Base-by-base conservation (phyloP, 78 protist genomes). In the Dictyostelium purpureum region DNA sequence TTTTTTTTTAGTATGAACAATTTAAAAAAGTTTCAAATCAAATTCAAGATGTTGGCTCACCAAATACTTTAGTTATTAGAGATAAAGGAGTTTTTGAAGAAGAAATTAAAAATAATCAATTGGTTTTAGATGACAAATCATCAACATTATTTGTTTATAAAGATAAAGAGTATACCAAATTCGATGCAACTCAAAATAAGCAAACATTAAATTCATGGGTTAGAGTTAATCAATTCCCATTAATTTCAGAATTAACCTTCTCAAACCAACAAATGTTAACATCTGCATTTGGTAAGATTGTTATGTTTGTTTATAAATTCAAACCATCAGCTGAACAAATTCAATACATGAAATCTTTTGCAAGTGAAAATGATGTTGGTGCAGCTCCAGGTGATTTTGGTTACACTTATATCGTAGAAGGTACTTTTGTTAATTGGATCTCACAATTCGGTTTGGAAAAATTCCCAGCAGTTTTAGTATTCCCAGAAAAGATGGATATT, bases 201-300 rank as follows among this genome's bases (percentile, higher is more conserved):
- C 11, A 26, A 26, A 37, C 21, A 49, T 6, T 85, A 11, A 12
- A 47, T 57, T 18, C 14, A 10, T 85, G 92, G 92, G 52, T 85
- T 59, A 85, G 57, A 73, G 1, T 45, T 40, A 43, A 73, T 21
- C 80, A 73, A 85, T 85, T 59, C 70, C 82, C 92, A 73, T n/a
- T 51, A 4, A 14, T 85, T 2, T 59, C 76, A 0, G 63, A 70
- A 74, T n/a, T 85, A 12, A 66, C 80, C 0, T 63, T 38, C 24
- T 40, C 56, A 19, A 69, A 69, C 33, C 76, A 69, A 69, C 76
- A 69, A 31, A 35, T 69, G 56, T 40, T 69, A 69, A 40, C 76
- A 24, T 14, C 28, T 31, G 19, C 51, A 24, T 85, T 59, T 19
- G 73, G 61, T 5, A 47, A 85, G 19, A 57, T 85, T 24, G 92